These are phyloP conservation scores for Gentiana dahurica DNA, from an alignment of 257 asterid species.

Conservation along the genomic window DNA sequence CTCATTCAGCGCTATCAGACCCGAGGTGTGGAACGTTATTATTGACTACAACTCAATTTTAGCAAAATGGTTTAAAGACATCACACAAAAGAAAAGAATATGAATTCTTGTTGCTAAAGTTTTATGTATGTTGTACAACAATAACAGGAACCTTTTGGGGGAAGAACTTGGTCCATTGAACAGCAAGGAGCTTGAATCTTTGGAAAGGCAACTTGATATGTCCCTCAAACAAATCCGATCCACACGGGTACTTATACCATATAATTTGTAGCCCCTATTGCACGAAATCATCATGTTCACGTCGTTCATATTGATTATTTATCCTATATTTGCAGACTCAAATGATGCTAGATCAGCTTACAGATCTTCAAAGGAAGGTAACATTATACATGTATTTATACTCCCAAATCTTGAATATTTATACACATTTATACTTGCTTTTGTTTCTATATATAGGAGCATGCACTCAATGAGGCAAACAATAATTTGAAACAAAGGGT, in stretches of 20 bases:
- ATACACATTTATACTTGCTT: no score
- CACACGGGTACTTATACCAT: constrained; percentile 43
- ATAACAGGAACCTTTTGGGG: constrained; percentile 76
- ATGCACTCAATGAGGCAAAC: constrained; percentile 89
- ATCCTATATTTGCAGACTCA: constrained; percentile 53
- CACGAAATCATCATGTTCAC: no score
- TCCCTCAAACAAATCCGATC: constrained; percentile 95
- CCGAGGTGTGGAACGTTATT: no score
- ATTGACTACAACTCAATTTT: no score
- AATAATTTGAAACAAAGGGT: constrained; percentile 84
- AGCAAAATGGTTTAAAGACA: no score
- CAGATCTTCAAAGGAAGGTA: constrained; percentile 87
- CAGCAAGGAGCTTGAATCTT: constrained; percentile 95
- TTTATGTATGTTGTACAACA: background rate
- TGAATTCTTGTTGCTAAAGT: background rate
- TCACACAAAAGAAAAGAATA: background rate
- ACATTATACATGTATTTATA: background rate
- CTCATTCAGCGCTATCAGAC: no score
- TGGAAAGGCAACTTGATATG: constrained; percentile 89
- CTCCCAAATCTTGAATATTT: background rate
- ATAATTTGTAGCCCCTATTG: no score
- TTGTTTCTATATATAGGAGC: constrained; percentile 47
- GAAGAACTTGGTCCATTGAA: constrained; percentile 94
- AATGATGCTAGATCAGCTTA: constrained; percentile 87
- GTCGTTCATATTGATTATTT: no score